Evolutionary conservation across 345 rosid genomes (phyloP).

Genomic region (Microcos paniculata): DNA sequence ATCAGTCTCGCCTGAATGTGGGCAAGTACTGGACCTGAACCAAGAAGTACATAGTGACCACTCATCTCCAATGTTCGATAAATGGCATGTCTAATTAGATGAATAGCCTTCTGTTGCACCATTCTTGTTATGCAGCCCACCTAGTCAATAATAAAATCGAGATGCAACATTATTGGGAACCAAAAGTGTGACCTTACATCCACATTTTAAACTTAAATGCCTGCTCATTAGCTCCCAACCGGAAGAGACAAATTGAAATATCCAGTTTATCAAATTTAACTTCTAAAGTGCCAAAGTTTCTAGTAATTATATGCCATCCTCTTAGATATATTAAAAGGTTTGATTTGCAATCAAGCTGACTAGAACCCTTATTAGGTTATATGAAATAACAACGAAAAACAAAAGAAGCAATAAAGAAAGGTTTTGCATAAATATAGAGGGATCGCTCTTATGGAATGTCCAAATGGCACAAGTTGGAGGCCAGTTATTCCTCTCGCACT

Average conservation of each 20-base stretch:
- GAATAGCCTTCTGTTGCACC: constrained; percentile 96
- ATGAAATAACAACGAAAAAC: neutral
- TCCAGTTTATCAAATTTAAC: neutral
- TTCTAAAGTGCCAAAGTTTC: neutral
- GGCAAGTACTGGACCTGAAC: constrained; percentile 91
- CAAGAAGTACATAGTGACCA: constrained; percentile 92
- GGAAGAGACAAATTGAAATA: neutral
- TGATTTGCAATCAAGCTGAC: constrained; percentile 1
- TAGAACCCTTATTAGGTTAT: neutral
- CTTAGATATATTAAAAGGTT: neutral
- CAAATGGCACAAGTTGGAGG: constrained; percentile 80
- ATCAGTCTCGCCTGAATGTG: constrained; percentile 87
- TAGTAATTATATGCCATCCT: neutral
- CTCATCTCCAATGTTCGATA: constrained; percentile 90
- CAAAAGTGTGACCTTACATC: neutral
- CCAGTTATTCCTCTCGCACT: constrained; percentile 71
- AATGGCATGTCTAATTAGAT: constrained; percentile 94
- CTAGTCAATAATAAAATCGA: constrained; percentile 43
- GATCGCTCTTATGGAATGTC: constrained; percentile 87
- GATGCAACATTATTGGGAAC: neutral
- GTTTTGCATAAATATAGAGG: constrained; percentile 32
- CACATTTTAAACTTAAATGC: neutral
- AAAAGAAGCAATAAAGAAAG: neutral
- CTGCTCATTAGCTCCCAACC: neutral
- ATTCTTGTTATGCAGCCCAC: constrained; percentile 96